Conservation (phyloP, 306 rosid genomes). For the Mimosa bimucronata region DNA sequence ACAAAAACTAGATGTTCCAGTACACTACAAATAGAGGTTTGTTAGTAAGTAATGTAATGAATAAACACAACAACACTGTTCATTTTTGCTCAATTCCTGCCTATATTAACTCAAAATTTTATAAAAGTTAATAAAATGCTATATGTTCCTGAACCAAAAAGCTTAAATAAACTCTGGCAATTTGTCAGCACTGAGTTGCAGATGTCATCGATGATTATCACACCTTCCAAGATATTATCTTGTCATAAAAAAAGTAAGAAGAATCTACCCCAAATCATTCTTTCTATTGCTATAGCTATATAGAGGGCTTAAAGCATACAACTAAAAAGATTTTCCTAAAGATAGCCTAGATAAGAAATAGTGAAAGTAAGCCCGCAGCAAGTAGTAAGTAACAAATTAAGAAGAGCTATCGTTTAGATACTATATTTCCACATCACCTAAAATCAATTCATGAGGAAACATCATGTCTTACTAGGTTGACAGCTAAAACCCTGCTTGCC, state of each 20-base stretch:
- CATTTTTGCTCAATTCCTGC: not conserved
- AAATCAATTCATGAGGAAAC: not conserved
- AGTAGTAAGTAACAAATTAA: not conserved
- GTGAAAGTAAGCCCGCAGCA: no score
- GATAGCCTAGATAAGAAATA: not conserved
- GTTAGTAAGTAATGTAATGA: not conserved
- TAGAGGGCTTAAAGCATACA: not conserved
- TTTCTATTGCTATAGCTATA: not conserved
- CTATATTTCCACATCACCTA: not conserved
- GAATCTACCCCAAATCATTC: not conserved
- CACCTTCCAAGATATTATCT: not conserved
- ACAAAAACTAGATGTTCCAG: not conserved
- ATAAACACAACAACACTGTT: not conserved
- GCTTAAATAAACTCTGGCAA: not conserved
- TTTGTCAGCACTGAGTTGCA: not conserved
- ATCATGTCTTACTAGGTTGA: not conserved
- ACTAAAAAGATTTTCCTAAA: not conserved
- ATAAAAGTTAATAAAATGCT: not conserved
- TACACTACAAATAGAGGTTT: not conserved
- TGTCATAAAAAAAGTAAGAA: not conserved
- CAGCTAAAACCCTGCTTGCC: constrained; percentile 1
- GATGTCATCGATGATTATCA: not conserved
- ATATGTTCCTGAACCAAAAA: not conserved
- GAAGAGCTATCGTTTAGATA: no score
- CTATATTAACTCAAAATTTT: not conserved